Evolutionary conservation across 805 yeast species (phyloP), one percentile per base, ranked within the genome.

Genomic region (Ogataea henricii): DNA sequence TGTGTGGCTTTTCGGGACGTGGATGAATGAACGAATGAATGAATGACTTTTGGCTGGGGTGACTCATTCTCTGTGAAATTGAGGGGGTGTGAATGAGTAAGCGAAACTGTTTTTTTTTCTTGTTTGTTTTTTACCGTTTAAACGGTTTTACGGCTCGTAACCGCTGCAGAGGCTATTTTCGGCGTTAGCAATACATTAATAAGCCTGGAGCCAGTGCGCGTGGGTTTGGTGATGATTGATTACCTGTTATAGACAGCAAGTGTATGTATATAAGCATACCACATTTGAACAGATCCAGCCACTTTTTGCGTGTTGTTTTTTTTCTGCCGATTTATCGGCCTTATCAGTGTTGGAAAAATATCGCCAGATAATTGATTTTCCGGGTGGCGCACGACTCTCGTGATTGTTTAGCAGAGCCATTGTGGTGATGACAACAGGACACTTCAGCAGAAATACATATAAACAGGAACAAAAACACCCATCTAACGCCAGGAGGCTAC

Each of bases 101-200:
- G 6, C 13, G 30, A 9, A 12, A 27, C 10, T 27, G 13, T 27
- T 27, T 9, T 27, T 27, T 27, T 27, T 27, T 6, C n/a, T n/a
- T n/a, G 8, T 22, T 6, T 22, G 25, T 22, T 22, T 22, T 22
- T 22, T 22, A 6, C 8, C 8, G 8, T 6, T 8, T 22, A 30
- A 30, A 30, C 37, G 23, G 40, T 21, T 10, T 6, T 10, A 36
- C 40, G 26, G 40, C 29, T 36, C 21, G 29, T 22, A 22, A 20
- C 40, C 40, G 40, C 29, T 21, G 29, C 3, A 21, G 40, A 36
- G 40, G 40, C 40, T 36, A 36, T 12, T 36, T 36, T 18, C n/a
- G 21, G 20, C 13, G 30, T 27, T 27, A 27, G n/a, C n/a, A n/a
- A n/a, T n/a, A n/a, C n/a, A n/a, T n/a, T n/a, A n/a, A n/a, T n/a